phyloP scores from a whole-genome alignment of 1,139 yeast genomes.

The Magnusiomyces sp. region DNA sequence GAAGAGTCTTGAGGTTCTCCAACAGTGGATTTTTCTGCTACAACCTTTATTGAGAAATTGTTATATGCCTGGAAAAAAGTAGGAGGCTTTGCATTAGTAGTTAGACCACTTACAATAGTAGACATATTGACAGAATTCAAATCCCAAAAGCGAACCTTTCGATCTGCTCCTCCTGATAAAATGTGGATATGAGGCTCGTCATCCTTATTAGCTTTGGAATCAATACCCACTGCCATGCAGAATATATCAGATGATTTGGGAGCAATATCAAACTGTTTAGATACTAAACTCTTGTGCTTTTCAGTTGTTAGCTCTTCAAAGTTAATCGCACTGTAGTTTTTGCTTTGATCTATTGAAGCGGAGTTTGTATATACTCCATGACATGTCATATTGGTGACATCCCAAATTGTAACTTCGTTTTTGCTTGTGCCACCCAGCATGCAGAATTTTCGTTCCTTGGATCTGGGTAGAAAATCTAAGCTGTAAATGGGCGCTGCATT shows the following conservation, averaged over 20 bases:
- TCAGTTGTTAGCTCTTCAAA: conserved; percentile 19
- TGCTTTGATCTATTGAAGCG: conserved; percentile 10
- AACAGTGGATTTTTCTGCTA: conserved; percentile 9
- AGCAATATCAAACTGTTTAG: no score
- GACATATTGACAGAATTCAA: conserved; percentile 36
- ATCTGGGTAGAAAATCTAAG: conserved; percentile 39
- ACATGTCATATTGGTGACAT: conserved; percentile 57
- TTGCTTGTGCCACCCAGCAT: conserved; percentile 61
- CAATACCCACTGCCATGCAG: conserved; percentile 25
- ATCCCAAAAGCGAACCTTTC: conserved; percentile 43
- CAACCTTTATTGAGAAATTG: conserved; percentile 11
- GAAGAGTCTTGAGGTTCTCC: background rate
- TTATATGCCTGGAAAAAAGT: conserved; percentile 12
- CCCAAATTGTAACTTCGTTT: conserved; percentile 67
- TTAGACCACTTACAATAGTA: conserved; percentile 31
- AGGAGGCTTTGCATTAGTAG: conserved; percentile 16
- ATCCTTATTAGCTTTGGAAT: conserved; percentile 15
- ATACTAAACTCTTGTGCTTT: background rate
- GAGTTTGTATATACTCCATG: conserved; percentile 39
- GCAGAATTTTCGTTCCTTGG: conserved; percentile 38
- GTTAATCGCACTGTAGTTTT: conserved; percentile 15
- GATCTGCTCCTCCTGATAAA: conserved; percentile 35
- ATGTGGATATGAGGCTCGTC: conserved; percentile 16
- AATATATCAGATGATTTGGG: conserved; percentile 12
- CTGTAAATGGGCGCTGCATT: conserved; percentile 39